A percentile compares a stretch with the other conserved stretches of the same genome.
These are phyloP conservation scores for Saturnispora besseyi DNA, from an alignment of 805 yeast genomes.

Conservation along the genomic window DNA sequence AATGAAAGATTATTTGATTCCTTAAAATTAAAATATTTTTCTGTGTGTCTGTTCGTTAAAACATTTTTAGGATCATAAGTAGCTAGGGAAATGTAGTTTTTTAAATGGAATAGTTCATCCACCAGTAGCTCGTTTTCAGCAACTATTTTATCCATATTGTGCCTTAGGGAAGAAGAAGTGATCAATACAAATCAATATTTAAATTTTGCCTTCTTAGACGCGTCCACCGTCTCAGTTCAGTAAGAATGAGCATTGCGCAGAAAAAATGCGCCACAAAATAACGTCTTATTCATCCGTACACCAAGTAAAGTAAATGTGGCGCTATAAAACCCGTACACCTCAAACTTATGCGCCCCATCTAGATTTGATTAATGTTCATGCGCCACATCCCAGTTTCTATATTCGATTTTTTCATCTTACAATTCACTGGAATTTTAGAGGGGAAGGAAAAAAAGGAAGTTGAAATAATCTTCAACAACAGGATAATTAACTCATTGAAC, in stretches of 20 bases:
- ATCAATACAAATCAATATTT: not conserved
- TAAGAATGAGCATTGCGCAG: not conserved
- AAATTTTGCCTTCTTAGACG: not conserved
- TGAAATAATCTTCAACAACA: not conserved
- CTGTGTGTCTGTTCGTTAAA: constrained; percentile 13
- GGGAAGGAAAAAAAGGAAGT: not conserved
- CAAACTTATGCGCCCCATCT: not conserved
- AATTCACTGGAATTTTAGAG: not conserved
- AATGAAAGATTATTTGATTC: constrained; percentile 5
- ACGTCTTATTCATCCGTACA: not conserved
- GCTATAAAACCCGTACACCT: not conserved
- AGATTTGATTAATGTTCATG: not conserved
- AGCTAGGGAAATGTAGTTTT: constrained; percentile 50
- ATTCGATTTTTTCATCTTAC: not conserved
- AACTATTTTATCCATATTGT: constrained; percentile 2
- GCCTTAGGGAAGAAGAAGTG: not conserved
- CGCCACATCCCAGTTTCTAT: not conserved
- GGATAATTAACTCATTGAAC: not conserved
- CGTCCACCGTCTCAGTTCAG: not conserved
- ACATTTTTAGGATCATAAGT: constrained; percentile 37
- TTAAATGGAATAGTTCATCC: constrained; percentile 56
- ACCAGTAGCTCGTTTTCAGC: constrained; percentile 38
- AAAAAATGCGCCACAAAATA: not conserved
- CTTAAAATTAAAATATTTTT: constrained; percentile 9
- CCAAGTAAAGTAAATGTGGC: not conserved